phyloP scores from a whole-genome alignment of 352 stramenopile genomes.

The Phytopythium delawarense region DNA sequence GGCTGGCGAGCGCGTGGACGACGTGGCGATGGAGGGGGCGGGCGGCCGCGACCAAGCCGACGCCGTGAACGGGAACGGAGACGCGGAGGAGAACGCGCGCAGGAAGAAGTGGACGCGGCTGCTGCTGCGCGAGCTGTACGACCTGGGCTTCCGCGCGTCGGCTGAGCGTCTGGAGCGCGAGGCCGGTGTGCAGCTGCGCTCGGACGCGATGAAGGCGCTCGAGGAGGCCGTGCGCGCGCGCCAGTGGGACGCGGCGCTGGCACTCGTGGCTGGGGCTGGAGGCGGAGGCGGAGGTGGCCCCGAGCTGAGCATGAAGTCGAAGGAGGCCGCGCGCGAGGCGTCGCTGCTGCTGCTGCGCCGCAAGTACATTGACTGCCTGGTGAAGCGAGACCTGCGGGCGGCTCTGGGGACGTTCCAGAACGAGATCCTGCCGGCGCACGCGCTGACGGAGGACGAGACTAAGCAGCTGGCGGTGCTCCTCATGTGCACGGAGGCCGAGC shows the following conservation, averaged over 20 bases:
- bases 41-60: no score
- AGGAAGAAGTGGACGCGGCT: constrained; percentile 68
- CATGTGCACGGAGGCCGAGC: constrained; percentile 38
- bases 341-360: constrained; percentile 52
- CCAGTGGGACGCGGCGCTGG: constrained; percentile 55
- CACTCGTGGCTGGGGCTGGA: constrained; percentile 19
- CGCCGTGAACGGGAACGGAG: not conserved
- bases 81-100: constrained; percentile 1
- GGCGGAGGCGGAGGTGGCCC: no score
- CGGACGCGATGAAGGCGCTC: constrained; percentile 45
- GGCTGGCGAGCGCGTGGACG: not conserved
- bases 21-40: not conserved
- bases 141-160: constrained; percentile 43
- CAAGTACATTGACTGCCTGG: constrained; percentile 60
- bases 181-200: constrained; percentile 49
- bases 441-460: constrained; percentile 41
- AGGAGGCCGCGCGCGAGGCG: constrained; percentile 28
- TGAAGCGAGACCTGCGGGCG: constrained; percentile 27
- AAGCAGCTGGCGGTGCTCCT: constrained; percentile 52
- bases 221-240: constrained; percentile 30
- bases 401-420: constrained; percentile 60
- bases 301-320: constrained; percentile 39
- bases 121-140: constrained; percentile 72
- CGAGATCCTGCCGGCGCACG: constrained; percentile 52
- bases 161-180: constrained; percentile 54